Evolutionary conservation across 192 early-diverging fungal species (phyloP), one percentile per base, ranked within the genome.

Genomic region (Backusella psychrophila): DNA sequence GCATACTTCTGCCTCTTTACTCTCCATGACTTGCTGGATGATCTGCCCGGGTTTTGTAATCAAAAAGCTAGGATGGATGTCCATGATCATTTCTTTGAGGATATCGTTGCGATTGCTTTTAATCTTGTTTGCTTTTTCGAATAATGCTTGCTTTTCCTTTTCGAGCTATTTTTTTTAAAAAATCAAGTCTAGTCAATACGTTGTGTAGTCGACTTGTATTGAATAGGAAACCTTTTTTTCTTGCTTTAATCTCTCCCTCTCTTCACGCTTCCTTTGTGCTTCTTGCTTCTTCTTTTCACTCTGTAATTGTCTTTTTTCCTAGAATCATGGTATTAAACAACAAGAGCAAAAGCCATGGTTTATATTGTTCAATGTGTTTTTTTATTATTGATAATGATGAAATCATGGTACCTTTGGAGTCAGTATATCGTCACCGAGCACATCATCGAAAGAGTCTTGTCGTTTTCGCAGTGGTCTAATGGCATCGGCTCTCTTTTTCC

Each of bases 11-110:
- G 77, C 70, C 15, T 69, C 63, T 23, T 68, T 69, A 23, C 39
- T 26, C 26, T n/a, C 63, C 26, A 80, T 66, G 26, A 49, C 52
- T 3, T 53, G 33, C 21, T 80, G 39, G 12, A 86, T 21, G 0
- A 78, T 41, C 15, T 77, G 14, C 6, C 87, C 87, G 29, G 80
- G 36, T 5, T 65, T 42, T 12, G 85, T 75, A 0, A 42, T 11
- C 17, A 75, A 44, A 14, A 88, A 78, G 33, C 74, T 70, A 0
- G 78, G 42, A 29, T 86, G 85, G 4, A 86, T 66, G 26, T 81
- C 78, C 0, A 88, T 26, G 38, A 86, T 81, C 67, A 86, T 85
- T 67, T 88, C 87, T 36, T 85, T 78, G 9, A 82, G 41, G 0
- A 39, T 66, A 11, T 86, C 75, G 0, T 56, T 71, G 14, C 81